phyloP scores from a whole-genome alignment of 176 grass and related monocot genomes.

The maize (Zea mays) region DNA sequence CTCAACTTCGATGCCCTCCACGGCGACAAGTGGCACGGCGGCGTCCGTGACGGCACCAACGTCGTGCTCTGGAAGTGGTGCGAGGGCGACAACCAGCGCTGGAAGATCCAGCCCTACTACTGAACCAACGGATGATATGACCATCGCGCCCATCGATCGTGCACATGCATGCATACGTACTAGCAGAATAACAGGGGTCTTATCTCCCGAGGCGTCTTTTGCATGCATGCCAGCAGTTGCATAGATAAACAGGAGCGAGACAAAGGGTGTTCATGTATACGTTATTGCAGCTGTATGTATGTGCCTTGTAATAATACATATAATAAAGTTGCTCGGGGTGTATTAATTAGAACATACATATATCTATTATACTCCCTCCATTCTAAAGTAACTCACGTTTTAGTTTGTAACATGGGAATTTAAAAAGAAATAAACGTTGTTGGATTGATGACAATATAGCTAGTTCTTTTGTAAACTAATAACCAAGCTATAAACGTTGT shows the following conservation, averaged over 20 bases:
- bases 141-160: not conserved
- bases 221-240: not conserved
- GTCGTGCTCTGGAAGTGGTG: slow-evolving; percentile 89
- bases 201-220: not conserved
- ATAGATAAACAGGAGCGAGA: not conserved
- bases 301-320: not conserved
- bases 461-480: too few species aligned
- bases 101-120: slow-evolving; percentile 56
- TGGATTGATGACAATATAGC: too few species aligned
- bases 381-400: too few species aligned
- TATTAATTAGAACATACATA: too few species aligned
- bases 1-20: slow-evolving; percentile 73
- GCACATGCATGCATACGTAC: not conserved
- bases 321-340: too few species aligned
- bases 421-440: too few species aligned
- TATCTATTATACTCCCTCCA: too few species aligned
- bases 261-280: not conserved
- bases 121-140: not conserved
- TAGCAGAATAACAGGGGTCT: not conserved
- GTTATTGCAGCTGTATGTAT: not conserved
- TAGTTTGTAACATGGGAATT: too few species aligned
- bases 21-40: slow-evolving; percentile 75
- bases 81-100: slow-evolving; percentile 91
- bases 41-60: slow-evolving; percentile 67
- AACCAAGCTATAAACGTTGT: too few species aligned